phyloP scores from a whole-genome alignment of 768 basidiomycete species.

The Phanerodontia chrysosporium region DNA sequence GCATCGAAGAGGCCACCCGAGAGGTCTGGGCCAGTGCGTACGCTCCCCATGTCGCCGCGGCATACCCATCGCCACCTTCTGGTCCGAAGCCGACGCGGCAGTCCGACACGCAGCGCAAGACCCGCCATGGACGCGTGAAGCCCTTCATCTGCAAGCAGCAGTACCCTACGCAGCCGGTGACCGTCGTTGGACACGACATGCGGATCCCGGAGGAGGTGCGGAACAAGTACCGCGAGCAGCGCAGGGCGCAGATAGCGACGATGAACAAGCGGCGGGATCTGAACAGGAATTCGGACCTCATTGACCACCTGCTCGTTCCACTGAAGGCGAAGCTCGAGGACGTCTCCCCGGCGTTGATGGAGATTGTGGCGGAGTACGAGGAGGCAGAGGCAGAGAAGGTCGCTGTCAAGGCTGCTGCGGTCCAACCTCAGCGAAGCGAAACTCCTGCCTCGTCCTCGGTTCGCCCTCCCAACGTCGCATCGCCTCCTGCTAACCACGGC shows the following conservation, averaged over 20 bases:
- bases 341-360: neutral
- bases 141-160: neutral
- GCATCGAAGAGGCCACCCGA: neutral
- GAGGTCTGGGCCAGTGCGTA: neutral
- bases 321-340: neutral
- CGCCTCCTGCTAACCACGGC: no score
- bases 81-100: neutral
- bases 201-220: neutral
- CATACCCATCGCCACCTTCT: neutral
- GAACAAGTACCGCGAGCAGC: neutral
- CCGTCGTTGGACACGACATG: neutral
- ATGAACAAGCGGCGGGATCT: neutral
- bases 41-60: neutral
- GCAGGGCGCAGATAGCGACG: neutral
- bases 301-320: neutral
- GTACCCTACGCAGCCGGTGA: neutral
- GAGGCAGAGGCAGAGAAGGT: neutral
- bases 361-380: neutral
- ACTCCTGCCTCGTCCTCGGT: no score
- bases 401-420: no score
- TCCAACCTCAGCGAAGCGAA: no score
- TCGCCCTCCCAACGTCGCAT: no score
- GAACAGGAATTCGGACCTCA: neutral
- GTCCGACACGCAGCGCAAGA: neutral
- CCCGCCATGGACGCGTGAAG: neutral